phyloP scores from a whole-genome alignment of 768 basidiomycete species.

The Cubamyces sp. region DNA sequence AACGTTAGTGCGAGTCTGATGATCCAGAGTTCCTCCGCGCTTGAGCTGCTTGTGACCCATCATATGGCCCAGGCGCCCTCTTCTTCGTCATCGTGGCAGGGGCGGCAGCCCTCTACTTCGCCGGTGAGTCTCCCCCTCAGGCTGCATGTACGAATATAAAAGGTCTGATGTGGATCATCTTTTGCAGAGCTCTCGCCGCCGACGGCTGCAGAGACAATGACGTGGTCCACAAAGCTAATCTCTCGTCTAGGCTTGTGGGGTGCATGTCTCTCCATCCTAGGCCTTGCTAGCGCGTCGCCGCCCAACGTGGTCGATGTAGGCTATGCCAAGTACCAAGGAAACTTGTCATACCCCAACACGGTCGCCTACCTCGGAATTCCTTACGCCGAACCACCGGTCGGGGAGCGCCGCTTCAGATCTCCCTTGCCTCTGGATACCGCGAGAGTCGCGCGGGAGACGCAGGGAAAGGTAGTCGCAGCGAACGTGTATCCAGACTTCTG shows the following conservation, averaged over 20 bases:
- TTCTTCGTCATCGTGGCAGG: not conserved
- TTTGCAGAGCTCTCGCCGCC: not conserved
- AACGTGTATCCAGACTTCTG: slow-evolving; percentile 60
- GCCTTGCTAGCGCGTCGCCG: not conserved
- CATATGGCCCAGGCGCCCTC: slow-evolving; percentile 11
- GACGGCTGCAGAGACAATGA: not conserved
- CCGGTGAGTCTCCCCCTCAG: not conserved
- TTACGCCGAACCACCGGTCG: slow-evolving; percentile 43
- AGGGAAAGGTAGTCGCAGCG: slow-evolving; percentile 51
- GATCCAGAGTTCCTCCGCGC: not conserved
- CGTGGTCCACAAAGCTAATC: not conserved
- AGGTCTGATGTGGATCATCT: not conserved
- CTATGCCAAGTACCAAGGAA: slow-evolving; percentile 62
- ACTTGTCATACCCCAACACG: slow-evolving; percentile 52
- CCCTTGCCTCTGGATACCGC: slow-evolving; percentile 55
- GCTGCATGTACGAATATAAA: not conserved
- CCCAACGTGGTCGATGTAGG: slow-evolving; percentile 52
- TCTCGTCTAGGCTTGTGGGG: not conserved
- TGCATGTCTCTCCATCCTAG: not conserved
- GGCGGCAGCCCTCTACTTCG: not conserved
- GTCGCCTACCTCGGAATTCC: slow-evolving; percentile 55
- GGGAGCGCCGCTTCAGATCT: slow-evolving; percentile 42
- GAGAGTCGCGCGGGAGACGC: slow-evolving; percentile 42
- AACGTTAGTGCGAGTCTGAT: slow-evolving; percentile 12
- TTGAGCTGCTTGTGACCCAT: slow-evolving; percentile 6